These are phyloP conservation scores for Ceratocystiopsis brevicomis DNA, from an alignment of 2,329 filamentous ascomycete genomes.

Conservation along the genomic window DNA sequence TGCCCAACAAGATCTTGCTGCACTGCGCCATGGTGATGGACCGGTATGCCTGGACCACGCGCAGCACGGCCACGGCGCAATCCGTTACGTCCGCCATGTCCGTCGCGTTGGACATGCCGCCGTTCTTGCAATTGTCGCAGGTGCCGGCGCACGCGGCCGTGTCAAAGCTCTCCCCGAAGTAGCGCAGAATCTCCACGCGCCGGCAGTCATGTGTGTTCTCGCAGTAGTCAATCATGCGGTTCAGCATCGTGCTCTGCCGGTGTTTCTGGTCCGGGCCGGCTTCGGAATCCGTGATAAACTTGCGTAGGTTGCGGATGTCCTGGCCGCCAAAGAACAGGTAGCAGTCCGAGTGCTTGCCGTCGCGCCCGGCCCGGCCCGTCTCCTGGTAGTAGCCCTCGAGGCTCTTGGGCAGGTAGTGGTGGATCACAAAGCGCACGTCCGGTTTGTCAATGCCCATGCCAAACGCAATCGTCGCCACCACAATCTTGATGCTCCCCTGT, in stretches of 20 bases:
- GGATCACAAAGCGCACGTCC: slow-evolving; percentile 90
- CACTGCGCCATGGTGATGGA: slow-evolving; percentile 61
- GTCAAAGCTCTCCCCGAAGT: slow-evolving; percentile 77
- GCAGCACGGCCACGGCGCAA: slow-evolving; percentile 51
- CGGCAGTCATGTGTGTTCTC: slow-evolving; percentile 80
- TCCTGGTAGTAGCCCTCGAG: slow-evolving; percentile 97
- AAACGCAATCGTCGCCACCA: slow-evolving; percentile 95
- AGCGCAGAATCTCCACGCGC: slow-evolving; percentile 71
- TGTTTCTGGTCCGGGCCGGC: slow-evolving; percentile 62
- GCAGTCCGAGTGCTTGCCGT: slow-evolving; percentile 73
- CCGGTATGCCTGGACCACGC: slow-evolving; percentile 40
- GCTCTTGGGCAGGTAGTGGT: slow-evolving; percentile 82
- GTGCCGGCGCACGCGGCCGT: slow-evolving; percentile 48
- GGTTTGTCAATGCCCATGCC: slow-evolving; percentile 99
- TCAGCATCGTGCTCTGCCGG: slow-evolving; percentile 68
- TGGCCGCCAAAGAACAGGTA: slow-evolving; percentile 74
- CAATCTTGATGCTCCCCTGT: slow-evolving; percentile 57
- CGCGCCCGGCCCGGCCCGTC: slow-evolving; percentile 82
- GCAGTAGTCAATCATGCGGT: slow-evolving; percentile 69
- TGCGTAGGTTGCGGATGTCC: slow-evolving; percentile 54
- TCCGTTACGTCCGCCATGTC: slow-evolving; percentile 59
- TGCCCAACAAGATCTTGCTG: slow-evolving; percentile 67
- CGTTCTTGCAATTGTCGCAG: slow-evolving; percentile 81
- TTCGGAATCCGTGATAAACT: slow-evolving; percentile 69
- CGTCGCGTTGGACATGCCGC: slow-evolving; percentile 32